phyloP scores from a whole-genome alignment of 192 early-diverging fungal genomes.

The Allomyces macrogynus region DNA sequence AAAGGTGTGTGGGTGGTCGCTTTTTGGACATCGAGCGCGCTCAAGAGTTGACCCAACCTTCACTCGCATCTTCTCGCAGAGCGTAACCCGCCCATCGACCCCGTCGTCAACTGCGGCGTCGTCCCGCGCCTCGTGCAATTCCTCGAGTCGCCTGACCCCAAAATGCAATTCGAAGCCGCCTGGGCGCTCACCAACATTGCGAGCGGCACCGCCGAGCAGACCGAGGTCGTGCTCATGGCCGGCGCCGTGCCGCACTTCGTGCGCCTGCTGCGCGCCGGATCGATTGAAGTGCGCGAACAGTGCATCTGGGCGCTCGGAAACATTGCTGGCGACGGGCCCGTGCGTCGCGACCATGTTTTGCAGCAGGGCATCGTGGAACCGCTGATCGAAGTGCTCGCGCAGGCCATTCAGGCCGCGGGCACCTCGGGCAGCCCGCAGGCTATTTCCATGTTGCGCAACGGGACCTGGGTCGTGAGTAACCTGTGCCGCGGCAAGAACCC shows the following conservation, averaged over 20 bases:
- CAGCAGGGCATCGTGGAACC: constrained; percentile 8
- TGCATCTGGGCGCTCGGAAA: constrained; percentile 32
- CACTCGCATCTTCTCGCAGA: constrained; percentile 1
- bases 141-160: constrained; percentile 13
- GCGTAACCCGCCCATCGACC: constrained; percentile 25
- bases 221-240: constrained; percentile 17
- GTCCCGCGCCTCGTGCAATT: constrained; percentile 29
- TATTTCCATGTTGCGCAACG: constrained; percentile 40
- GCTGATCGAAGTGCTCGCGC: constrained; percentile 8
- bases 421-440: constrained; percentile 8
- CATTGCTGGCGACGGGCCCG: constrained; percentile 24
- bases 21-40: not conserved
- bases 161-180: constrained; percentile 28
- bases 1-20: constrained; percentile 3
- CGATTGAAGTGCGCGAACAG: constrained; percentile 8
- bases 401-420: constrained; percentile 7
- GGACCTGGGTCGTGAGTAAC: constrained; percentile 63
- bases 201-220: constrained; percentile 21
- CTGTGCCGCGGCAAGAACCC: constrained; percentile 56
- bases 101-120: constrained; percentile 22
- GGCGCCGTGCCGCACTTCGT: constrained; percentile 27
- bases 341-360: constrained; percentile 21
- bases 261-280: constrained; percentile 10
- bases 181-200: constrained; percentile 33
- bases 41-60: not conserved